phyloP scores from a whole-genome alignment of 148 eudicot species.

The Polygonum maritimum region DNA sequence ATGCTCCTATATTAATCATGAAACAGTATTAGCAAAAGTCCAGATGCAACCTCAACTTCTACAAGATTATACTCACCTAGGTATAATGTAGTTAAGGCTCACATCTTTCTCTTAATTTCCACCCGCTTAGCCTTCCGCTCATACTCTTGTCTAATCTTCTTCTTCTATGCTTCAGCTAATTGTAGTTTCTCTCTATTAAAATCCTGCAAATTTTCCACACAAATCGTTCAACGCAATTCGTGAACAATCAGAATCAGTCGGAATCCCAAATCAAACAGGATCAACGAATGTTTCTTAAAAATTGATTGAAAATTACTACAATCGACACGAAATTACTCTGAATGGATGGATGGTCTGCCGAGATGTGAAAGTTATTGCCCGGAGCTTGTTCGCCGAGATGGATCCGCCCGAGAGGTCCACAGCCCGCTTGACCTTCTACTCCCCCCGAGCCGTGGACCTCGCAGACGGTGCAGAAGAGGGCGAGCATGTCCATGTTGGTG shows the following conservation, averaged over 20 bases:
- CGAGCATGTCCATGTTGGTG: too few species aligned
- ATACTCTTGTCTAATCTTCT: conserved; percentile 60
- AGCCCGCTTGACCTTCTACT: too few species aligned
- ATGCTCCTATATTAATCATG: neutral
- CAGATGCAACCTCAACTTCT: neutral
- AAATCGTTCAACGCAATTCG: neutral
- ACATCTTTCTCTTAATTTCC: conserved; percentile 70
- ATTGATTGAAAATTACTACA: neutral
- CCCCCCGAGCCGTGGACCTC: too few species aligned
- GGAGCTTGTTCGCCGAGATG: too few species aligned
- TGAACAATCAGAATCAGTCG: too few species aligned
- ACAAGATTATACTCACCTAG: conserved; percentile 4
- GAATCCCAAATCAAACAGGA: neutral
- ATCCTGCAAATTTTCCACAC: conserved; percentile 26
- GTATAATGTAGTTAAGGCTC: conserved; percentile 12
- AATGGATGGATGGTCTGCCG: too few species aligned
- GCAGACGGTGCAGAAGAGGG: too few species aligned
- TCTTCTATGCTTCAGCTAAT: conserved; percentile 68
- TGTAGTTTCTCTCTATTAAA: conserved; percentile 69
- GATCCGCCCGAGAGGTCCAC: too few species aligned
- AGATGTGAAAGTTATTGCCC: too few species aligned
- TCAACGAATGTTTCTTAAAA: neutral
- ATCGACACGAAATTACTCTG: neutral
- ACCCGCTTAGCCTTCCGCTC: conserved; percentile 67
- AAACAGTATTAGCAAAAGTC: neutral